These are phyloP conservation scores for Claviceps digitariae DNA, from an alignment of 2,329 filamentous ascomycete species.

Conservation along the genomic window DNA sequence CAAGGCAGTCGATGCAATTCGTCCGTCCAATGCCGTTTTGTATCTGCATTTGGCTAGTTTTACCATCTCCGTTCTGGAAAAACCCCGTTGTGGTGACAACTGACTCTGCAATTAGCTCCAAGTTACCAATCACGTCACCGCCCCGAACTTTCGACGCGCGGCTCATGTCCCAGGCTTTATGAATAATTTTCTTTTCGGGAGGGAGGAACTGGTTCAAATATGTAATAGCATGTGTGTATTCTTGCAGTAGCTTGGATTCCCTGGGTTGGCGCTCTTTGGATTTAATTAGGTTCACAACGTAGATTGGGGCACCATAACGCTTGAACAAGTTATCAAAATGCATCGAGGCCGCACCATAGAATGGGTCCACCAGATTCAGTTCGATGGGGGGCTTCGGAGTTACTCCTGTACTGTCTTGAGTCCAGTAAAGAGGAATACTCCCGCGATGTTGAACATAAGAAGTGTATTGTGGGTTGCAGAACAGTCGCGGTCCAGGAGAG, in stretches of 20 bases:
- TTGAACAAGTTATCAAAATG: conserved; percentile 94
- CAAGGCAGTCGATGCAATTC: conserved; percentile 95
- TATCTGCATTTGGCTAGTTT: conserved; percentile 47
- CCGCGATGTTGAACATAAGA: conserved; percentile 95
- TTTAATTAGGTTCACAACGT: conserved; percentile 85
- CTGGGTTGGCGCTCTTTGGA: conserved; percentile 74
- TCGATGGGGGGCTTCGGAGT: conserved; percentile 95
- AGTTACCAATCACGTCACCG: conserved; percentile 83
- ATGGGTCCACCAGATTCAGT: conserved; percentile 88
- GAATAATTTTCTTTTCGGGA: conserved; percentile 68
- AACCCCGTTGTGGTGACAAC: conserved; percentile 80
- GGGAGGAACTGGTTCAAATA: conserved; percentile 95
- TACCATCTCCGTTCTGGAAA: conserved; percentile 79
- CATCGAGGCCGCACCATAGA: conserved; percentile 81
- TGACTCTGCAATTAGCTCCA: conserved; percentile 80
- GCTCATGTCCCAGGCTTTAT: conserved; percentile 98
- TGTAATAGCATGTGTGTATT: conserved; percentile 74
- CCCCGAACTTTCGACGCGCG: conserved; percentile 83
- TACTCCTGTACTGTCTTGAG: conserved; percentile 87
- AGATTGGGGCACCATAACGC: conserved; percentile 83
- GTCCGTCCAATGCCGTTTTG: conserved; percentile 91
- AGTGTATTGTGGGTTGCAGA: conserved; percentile 81
- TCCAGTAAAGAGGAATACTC: conserved; percentile 95
- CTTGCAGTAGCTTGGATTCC: conserved; percentile 78
- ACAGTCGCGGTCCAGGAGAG: conserved; percentile 71